Base-by-base conservation (phyloP, 208 protist genomes). In the Leishmania tarentolae region DNA sequence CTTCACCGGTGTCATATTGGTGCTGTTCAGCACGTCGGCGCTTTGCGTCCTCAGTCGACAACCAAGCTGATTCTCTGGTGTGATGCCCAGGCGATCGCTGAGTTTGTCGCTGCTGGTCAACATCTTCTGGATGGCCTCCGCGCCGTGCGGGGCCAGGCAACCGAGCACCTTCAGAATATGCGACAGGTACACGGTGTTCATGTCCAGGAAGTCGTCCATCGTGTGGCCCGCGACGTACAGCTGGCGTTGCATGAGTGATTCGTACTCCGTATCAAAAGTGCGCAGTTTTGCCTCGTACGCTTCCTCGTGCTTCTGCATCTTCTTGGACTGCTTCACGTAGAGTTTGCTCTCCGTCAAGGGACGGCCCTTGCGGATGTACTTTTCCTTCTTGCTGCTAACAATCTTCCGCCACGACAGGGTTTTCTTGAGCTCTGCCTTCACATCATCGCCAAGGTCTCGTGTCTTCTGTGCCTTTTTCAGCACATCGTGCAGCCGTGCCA, bases 191-290 rank as follows among this genome's bases (percentile, higher is more conserved):
- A 57, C 74, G 13, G 82, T 65, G 80, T 88, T 91, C 35, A 78
- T 75, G 63, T 90, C 86, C 4, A 94, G 72, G 77, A 94, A 92
- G 63, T 82, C 72, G 79, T 91, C 87, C 52, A 94, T 80, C 0
- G 82, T 86, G 74, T 87, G 81, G 1, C 89, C 91, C 0, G 82
- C 77, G 35, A 80, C 73, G 37, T 84, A 85, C 24, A 92, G 81
- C 47, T 91, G 78, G 4, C 81, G 78, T 59, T 87, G 79, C 78
- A 92, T 89, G 40, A 92, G 76, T 5, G 47, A 59, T 47, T 90
- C 82, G 82, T 92, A 94, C 69, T 86, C 71, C 1, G 82, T 46
- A 47, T 88, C 82, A 65, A 94, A 94, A 37, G 78, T 37, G 4
- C 69, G 70, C 44, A 82, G 80, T 52, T 87, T 84, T 28, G 75